phyloP scores from a whole-genome alignment of 139 green algal species.

The Monoraphidium neglectum region DNA sequence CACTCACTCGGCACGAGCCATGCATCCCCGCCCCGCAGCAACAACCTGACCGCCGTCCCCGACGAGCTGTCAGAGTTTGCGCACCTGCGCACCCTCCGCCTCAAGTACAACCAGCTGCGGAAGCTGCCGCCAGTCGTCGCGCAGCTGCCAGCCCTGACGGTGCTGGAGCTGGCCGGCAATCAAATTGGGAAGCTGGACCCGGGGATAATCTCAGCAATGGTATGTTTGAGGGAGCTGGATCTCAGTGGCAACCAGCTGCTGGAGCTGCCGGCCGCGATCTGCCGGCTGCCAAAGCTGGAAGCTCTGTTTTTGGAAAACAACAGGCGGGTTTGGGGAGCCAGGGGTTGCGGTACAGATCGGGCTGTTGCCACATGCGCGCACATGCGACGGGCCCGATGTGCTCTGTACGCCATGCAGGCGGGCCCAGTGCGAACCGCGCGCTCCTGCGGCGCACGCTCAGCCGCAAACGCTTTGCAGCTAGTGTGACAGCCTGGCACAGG shows the following conservation, averaged over 20 bases:
- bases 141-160: constrained; percentile 49
- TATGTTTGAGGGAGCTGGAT: constrained; percentile 64
- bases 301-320: constrained; percentile 7
- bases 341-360: too few species aligned
- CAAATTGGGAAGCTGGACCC: constrained; percentile 68
- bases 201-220: constrained; percentile 37
- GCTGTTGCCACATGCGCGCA: too few species aligned
- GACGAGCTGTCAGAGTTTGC: constrained; percentile 71
- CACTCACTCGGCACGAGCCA: background rate
- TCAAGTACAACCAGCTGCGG: constrained; percentile 88
- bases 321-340: too few species aligned
- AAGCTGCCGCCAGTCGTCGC: constrained; percentile 50
- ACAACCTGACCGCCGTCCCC: constrained; percentile 76
- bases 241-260: constrained; percentile 73
- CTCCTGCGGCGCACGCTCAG: too few species aligned
- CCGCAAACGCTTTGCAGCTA: too few species aligned
- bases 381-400: too few species aligned
- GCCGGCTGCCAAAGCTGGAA: constrained; percentile 58
- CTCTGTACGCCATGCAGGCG: too few species aligned
- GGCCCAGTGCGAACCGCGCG: too few species aligned
- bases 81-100: constrained; percentile 61
- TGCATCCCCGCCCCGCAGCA: constrained; percentile 47
- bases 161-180: constrained; percentile 81
- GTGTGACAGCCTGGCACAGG: too few species aligned
- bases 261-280: constrained; percentile 59